phyloP scores from a whole-genome alignment of 2,329 filamentous ascomycete species.

The Fusarium dlaminii region DNA sequence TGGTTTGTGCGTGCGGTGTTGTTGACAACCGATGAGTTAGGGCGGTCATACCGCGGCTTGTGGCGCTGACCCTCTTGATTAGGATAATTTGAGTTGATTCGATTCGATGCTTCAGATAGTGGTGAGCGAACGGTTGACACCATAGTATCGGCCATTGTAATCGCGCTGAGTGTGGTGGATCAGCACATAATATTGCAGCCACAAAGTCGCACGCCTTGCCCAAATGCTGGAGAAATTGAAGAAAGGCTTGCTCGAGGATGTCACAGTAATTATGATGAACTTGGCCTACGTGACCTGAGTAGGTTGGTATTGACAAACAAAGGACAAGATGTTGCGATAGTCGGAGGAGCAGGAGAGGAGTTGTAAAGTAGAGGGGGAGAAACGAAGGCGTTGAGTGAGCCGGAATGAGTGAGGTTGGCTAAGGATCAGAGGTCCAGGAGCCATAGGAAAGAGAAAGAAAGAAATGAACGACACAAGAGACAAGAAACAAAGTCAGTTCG shows the following conservation, averaged over 20 bases:
- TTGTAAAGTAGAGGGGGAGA: slow-evolving; percentile 21
- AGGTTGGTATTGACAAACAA: slow-evolving; percentile 11
- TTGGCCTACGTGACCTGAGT: not conserved
- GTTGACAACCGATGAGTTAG: slow-evolving; percentile 16
- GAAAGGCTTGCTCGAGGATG: slow-evolving; percentile 7
- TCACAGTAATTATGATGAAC: slow-evolving; percentile 1
- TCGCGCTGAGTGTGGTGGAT: slow-evolving; percentile 35
- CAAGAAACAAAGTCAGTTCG: slow-evolving; percentile 27
- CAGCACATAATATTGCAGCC: slow-evolving; percentile 50
- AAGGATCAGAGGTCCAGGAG: slow-evolving; percentile 15
- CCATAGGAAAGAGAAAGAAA: not conserved
- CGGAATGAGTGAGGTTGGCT: slow-evolving; percentile 6
- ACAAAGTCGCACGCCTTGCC: slow-evolving; percentile 10
- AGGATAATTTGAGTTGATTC: slow-evolving; percentile 55
- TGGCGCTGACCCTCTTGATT: slow-evolving; percentile 38
- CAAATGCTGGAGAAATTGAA: slow-evolving; percentile 21
- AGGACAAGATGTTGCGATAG: slow-evolving; percentile 6
- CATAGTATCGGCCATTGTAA: slow-evolving; percentile 47
- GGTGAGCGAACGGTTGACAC: slow-evolving; percentile 51
- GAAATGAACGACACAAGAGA: slow-evolving; percentile 23
- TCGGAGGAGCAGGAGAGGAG: slow-evolving; percentile 5
- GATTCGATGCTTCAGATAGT: slow-evolving; percentile 58
- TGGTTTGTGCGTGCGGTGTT: slow-evolving; percentile 25
- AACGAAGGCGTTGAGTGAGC: slow-evolving; percentile 11
- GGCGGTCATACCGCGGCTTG: slow-evolving; percentile 47